phyloP scores from a whole-genome alignment of 2,329 filamentous ascomycete genomes.

The Chrysosporium queenslandicum region DNA sequence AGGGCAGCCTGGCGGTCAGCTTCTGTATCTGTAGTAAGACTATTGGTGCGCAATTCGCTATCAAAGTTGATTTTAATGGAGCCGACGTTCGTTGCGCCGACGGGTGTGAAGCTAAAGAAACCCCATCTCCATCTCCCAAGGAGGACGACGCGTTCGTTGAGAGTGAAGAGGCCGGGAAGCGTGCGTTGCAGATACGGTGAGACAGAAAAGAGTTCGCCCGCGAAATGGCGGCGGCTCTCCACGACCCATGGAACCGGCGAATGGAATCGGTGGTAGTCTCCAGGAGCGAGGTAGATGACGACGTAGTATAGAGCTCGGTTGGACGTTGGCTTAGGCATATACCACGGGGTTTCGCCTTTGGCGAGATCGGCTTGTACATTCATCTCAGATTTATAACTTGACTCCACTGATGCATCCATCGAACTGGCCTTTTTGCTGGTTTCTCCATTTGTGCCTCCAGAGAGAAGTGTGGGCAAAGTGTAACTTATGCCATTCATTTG shows the following conservation, averaged over 20 bases:
- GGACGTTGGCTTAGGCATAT: constrained; percentile 52
- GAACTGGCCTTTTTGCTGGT: constrained; percentile 41
- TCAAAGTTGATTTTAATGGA: constrained; percentile 98
- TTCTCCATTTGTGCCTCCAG: constrained; percentile 44
- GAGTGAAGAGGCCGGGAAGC: constrained; percentile 83
- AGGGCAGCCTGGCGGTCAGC: constrained; percentile 77
- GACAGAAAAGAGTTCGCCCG: constrained; percentile 88
- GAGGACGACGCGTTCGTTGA: constrained; percentile 92
- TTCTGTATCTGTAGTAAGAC: constrained; percentile 79
- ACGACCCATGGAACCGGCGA: constrained; percentile 93
- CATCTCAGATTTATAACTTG: constrained; percentile 62
- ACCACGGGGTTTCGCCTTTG: constrained; percentile 58
- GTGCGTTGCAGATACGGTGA: constrained; percentile 90
- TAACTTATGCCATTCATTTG: constrained; percentile 92
- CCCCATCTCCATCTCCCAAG: constrained; percentile 92
- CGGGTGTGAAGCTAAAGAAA: constrained; percentile 92
- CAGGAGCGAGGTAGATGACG: constrained; percentile 91
- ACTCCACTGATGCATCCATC: constrained; percentile 61
- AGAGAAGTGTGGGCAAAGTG: constrained; percentile 77
- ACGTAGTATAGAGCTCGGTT: constrained; percentile 74
- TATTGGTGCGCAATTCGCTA: constrained; percentile 83
- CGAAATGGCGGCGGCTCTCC: constrained; percentile 89
- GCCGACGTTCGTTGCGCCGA: constrained; percentile 94
- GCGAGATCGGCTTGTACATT: constrained; percentile 79
- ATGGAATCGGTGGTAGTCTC: constrained; percentile 98